phyloP scores from a whole-genome alignment of 345 rosid species.

The Microcos paniculata region DNA sequence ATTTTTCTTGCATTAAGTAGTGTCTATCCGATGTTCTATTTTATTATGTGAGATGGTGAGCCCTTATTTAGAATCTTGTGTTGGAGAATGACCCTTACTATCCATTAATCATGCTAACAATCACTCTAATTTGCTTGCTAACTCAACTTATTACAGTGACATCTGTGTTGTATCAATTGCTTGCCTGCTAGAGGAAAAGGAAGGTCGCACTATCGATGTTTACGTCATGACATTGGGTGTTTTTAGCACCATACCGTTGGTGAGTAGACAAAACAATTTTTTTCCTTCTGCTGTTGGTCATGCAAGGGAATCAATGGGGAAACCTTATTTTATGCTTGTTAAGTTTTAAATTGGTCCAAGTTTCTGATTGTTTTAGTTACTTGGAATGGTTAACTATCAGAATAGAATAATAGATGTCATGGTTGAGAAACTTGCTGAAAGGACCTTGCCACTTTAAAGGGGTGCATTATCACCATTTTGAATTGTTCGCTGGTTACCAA shows the following conservation, averaged over 20 bases:
- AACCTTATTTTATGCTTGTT: background rate
- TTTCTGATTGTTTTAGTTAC: background rate
- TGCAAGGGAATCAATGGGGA: background rate
- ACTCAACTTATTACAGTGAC: slow-evolving; percentile 85
- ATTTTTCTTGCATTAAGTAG: background rate
- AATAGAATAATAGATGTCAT: background rate
- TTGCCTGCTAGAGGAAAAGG: slow-evolving; percentile 94
- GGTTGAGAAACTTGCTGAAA: background rate
- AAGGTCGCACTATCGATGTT: slow-evolving; percentile 61
- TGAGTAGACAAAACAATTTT: slow-evolving; percentile 36
- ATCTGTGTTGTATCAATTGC: slow-evolving; percentile 96
- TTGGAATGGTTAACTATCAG: background rate
- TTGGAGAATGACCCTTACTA: too few species aligned
- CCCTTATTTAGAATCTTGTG: background rate
- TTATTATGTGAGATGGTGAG: background rate
- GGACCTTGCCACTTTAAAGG: too few species aligned
- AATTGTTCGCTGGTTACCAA: too few species aligned
- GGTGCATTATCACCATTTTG: too few species aligned
- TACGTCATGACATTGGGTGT: slow-evolving; percentile 99
- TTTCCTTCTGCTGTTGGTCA: background rate
- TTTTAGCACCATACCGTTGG: slow-evolving; percentile 97
- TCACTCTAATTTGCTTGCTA: slow-evolving; percentile 18
- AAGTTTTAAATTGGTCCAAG: background rate
- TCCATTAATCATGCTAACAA: background rate
- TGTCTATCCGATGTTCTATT: background rate